Evolutionary conservation across 805 yeast species (phyloP).

Genomic region (Wickerhamomyces alni): DNA sequence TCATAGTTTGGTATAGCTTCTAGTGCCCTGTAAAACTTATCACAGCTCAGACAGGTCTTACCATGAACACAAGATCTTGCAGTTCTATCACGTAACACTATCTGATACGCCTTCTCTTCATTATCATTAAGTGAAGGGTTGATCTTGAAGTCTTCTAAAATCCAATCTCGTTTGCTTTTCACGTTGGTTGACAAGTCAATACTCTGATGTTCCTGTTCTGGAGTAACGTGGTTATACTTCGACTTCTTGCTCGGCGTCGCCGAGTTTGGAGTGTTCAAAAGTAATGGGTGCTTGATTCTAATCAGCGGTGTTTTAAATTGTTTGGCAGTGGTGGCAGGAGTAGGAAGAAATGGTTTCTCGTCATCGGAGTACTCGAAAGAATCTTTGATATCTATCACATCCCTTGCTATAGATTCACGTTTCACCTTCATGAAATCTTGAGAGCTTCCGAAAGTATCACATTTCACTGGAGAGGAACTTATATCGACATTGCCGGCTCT

Average conservation of each 20-base stretch:
- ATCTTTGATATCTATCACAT: constrained; percentile 7
- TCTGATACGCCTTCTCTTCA: constrained; percentile 26
- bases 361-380: constrained; percentile 9
- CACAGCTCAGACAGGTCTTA: constrained; percentile 27
- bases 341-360: constrained; percentile 6
- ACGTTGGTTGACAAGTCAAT: constrained; percentile 15
- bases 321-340: constrained; percentile 7
- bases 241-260: constrained; percentile 12
- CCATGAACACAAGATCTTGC: constrained; percentile 30
- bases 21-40: constrained; percentile 24
- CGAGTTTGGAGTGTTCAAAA: constrained; percentile 12
- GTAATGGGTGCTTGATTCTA: background rate
- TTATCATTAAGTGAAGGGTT: constrained; percentile 28
- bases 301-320: constrained; percentile 12
- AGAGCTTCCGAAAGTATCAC: background rate
- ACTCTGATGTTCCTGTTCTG: background rate
- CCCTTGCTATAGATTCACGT: background rate
- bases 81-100: constrained; percentile 27
- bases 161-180: constrained; percentile 26
- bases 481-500: constrained; percentile 6
- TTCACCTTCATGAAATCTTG: constrained; percentile 4
- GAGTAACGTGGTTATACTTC: background rate
- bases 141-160: constrained; percentile 31
- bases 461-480: constrained; percentile 5
- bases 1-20: constrained; percentile 20